These are phyloP conservation scores for Epichloe coenophiala DNA, from an alignment of 2,329 filamentous ascomycete genomes.

Conservation along the genomic window DNA sequence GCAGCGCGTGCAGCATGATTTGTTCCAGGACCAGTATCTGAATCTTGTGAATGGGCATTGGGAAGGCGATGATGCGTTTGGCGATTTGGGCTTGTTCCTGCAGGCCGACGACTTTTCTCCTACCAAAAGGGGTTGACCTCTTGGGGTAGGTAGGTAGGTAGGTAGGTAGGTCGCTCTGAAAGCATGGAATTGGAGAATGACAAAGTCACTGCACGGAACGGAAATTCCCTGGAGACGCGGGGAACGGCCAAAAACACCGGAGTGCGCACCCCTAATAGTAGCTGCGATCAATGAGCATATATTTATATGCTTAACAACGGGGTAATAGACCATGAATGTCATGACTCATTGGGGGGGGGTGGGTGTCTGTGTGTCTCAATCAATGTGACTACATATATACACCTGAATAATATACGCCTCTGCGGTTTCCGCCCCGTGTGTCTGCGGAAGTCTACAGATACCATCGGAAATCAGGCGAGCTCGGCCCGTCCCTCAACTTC, in stretches of 20 bases:
- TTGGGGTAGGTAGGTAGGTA: constrained; percentile 9
- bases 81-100: constrained; percentile 20
- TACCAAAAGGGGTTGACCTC: constrained; percentile 17
- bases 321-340: background rate
- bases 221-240: too few relatives aligned
- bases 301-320: too few relatives aligned
- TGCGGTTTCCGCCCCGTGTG: too few relatives aligned
- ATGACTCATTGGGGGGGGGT: background rate
- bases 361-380: background rate
- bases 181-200: too few relatives aligned
- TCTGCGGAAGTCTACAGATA: constrained; percentile 20
- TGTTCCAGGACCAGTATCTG: constrained; percentile 23
- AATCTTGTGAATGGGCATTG: constrained; percentile 21
- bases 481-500: constrained; percentile 33
- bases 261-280: too few relatives aligned
- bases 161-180: constrained; percentile 14
- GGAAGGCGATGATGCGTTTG: constrained; percentile 22
- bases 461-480: constrained; percentile 35
- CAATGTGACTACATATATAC: background rate
- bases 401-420: too few relatives aligned
- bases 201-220: too few relatives aligned
- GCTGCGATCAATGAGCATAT: too few relatives aligned
- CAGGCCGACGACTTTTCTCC: constrained; percentile 19
- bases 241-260: too few relatives aligned
- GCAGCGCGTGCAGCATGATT: constrained; percentile 11